These are phyloP conservation scores for Macrotyloma uniflorum DNA, from an alignment of 306 rosid species.

Conservation along the genomic window DNA sequence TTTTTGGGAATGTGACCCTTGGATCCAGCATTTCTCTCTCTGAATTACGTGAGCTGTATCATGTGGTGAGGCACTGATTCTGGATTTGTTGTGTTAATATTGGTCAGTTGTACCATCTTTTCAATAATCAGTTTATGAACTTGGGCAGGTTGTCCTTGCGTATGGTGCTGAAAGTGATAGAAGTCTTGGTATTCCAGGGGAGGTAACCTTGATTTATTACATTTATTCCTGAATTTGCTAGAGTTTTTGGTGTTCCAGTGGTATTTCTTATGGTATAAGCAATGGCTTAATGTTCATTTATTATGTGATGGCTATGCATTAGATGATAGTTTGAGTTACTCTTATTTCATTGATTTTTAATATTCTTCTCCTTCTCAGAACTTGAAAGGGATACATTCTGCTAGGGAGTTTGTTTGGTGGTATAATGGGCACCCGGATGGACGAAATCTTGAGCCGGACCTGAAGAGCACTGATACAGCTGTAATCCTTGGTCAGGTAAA, in stretches of 20 bases:
- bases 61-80: constrained; percentile 64
- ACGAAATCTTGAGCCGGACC: constrained; percentile 68
- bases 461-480: constrained; percentile 80
- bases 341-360: constrained; percentile 15
- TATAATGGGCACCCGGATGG: constrained; percentile 96
- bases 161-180: constrained; percentile 97
- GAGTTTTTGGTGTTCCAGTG: constrained; percentile 5
- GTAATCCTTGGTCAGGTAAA: constrained; percentile 97
- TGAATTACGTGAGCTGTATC: constrained; percentile 76
- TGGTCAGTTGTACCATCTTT: constrained; percentile 23
- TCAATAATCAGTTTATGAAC: constrained; percentile 23
- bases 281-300: constrained; percentile 27
- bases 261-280: constrained; percentile 19
- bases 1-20: constrained; percentile 76
- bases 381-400: constrained; percentile 74
- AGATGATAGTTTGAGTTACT: constrained; percentile 24
- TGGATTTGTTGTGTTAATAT: not conserved
- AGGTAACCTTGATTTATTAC: constrained; percentile 56
- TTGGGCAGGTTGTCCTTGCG: constrained; percentile 84
- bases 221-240: constrained; percentile 29
- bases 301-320: not conserved
- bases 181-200: constrained; percentile 82
- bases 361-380: constrained; percentile 49
- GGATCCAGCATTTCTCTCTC: constrained; percentile 71
- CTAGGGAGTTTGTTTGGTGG: constrained; percentile 99